A percentile compares a stretch with the other conserved stretches of the same genome.
phyloP scores from a whole-genome alignment of 169 alveolate genomes.

The Neospora caninum region DNA sequence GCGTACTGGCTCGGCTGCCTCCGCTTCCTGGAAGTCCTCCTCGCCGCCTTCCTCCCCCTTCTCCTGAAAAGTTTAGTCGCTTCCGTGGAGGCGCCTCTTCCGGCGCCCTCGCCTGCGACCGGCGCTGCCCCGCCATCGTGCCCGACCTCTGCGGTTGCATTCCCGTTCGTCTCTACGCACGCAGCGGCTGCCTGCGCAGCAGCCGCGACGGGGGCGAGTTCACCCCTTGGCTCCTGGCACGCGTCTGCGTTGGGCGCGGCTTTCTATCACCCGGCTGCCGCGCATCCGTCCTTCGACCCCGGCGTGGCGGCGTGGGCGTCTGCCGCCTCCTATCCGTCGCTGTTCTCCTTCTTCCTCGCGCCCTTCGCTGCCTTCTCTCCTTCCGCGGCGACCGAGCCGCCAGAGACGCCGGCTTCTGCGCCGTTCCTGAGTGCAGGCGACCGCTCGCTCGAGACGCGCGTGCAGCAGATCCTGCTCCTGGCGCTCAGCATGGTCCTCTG shows the following conservation, averaged over 20 bases:
- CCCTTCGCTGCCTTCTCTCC: neutral
- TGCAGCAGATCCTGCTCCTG: constrained; percentile 29
- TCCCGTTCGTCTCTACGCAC: neutral
- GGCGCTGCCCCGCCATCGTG: neutral
- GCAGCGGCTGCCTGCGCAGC: constrained; percentile 26
- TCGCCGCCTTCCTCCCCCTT: constrained; percentile 35
- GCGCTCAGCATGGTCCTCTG: constrained; percentile 4
- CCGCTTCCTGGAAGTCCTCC: constrained; percentile 48
- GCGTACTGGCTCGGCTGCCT: neutral
- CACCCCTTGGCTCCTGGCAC: neutral
- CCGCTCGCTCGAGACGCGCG: neutral
- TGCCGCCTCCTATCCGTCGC: neutral
- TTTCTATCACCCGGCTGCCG: neutral
- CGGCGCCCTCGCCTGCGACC: neutral
- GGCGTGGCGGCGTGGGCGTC: neutral
- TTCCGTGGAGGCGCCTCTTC: constrained; percentile 31
- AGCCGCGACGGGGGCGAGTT: neutral
- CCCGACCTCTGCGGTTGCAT: neutral
- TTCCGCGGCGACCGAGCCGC: neutral
- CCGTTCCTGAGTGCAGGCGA: neutral
- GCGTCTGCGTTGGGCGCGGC: neutral
- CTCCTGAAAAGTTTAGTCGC: constrained; percentile 43
- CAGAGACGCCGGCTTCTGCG: neutral
- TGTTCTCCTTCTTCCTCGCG: neutral
- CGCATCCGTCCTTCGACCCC: neutral